Evolutionary conservation across 192 early-diverging fungal species (phyloP), one percentile per base, ranked within the genome.

Genomic region (Coemansia aciculifera): DNA sequence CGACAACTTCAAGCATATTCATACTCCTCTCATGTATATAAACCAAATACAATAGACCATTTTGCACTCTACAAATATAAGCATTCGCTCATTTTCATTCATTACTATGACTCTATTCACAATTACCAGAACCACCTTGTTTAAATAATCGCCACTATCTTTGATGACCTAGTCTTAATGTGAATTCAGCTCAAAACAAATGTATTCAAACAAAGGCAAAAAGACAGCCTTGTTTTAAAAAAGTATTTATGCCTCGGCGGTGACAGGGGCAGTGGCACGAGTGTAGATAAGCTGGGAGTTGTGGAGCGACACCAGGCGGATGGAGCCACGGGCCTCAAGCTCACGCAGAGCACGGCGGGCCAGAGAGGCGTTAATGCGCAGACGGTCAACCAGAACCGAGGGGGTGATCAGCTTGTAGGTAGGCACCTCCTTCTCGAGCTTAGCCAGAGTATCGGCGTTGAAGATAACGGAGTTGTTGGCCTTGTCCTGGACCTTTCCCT

Each of bases 401-500:
- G 94, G 96, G 13, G 96, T 95, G 75, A 99, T 93, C 84, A 99
- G 90, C 89, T 98, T 98, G 92, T 98, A 99, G 79, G 96, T 93
- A 71, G 95, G 98, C 15, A 96, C 97, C 87, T 99, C 98, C 94
- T 99, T 99, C 89, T 92, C 92, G 51, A 99, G 89, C 89, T 95
- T 96, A 75, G 98, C 97, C 80, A 97, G 95, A 70, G 97, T 98
- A 72, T 93, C 82, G 84, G 96, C 94, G 87, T 97, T 93, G 76
- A 99, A 93, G 84, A 91, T 84, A 76, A 99, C 97, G 81, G 92
- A 87, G 91, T 99, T 98, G 93, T 99, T 98, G 83, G 97, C 92
- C 93, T 98, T 98, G 84, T 99, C 98, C 94, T 98, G 98, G 67
- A 96, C 94, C 90, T 97, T 97, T 77, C 93, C 94, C 90, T 95